Conservation (phyloP, 176 grass and related monocot species). For the Phyllostachys edulis region DNA sequence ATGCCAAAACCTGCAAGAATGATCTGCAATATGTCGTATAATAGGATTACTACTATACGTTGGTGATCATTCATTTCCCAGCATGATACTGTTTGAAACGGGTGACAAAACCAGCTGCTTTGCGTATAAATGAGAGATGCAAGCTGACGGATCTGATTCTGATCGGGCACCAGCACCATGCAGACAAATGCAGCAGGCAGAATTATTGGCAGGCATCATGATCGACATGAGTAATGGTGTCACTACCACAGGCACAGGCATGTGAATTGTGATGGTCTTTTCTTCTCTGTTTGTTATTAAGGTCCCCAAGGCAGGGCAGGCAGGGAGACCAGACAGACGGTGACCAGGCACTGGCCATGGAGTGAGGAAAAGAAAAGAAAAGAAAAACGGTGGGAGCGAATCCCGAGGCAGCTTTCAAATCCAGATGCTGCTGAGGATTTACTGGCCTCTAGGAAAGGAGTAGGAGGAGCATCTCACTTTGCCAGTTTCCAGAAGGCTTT, state of each 20-base stretch:
- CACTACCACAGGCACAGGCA: background rate
- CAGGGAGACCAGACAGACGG: background rate
- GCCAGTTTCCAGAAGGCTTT: slow-evolving; percentile 43
- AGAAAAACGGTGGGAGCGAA: background rate
- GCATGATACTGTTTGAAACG: background rate
- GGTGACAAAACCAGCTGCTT: background rate
- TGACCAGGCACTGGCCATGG: background rate
- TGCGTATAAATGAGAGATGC: background rate
- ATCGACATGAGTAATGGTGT: background rate
- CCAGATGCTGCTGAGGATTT: background rate
- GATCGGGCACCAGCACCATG: background rate
- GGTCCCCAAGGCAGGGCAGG: background rate
- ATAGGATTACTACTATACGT: background rate
- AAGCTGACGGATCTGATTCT: background rate
- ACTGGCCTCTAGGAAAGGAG: background rate
- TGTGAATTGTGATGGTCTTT: slow-evolving; percentile 23
- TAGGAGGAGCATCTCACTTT: slow-evolving; percentile 21
- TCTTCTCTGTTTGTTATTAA: background rate
- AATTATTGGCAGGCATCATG: background rate
- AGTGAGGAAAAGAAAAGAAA: background rate
- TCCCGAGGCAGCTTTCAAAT: slow-evolving; percentile 25
- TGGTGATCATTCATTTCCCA: background rate
- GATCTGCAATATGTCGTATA: background rate
- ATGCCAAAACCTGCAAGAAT: background rate
- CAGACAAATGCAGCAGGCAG: background rate